These are phyloP conservation scores for Saccharum hybrid DNA, from an alignment of 202 grass and related monocot genomes.

Conservation along the genomic window DNA sequence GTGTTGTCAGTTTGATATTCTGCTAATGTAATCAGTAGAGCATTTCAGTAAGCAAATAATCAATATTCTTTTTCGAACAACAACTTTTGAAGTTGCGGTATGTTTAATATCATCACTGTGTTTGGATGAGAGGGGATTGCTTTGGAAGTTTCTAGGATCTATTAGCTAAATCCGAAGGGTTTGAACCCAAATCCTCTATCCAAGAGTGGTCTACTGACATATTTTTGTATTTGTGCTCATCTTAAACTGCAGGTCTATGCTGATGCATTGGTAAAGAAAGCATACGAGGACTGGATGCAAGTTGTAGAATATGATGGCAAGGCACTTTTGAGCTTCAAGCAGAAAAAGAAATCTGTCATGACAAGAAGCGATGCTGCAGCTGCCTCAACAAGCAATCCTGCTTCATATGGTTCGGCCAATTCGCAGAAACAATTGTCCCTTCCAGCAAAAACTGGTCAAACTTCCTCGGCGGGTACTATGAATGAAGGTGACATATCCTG, in stretches of 20 bases:
- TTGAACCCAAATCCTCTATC: not conserved
- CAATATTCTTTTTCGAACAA: not conserved
- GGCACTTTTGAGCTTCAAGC: conserved; percentile 77
- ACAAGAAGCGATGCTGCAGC: conserved; percentile 60
- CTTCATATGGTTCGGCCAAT: conserved; percentile 39
- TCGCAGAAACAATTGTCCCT: conserved; percentile 49
- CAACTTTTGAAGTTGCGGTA: not conserved
- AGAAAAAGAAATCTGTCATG: conserved; percentile 72
- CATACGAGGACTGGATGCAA: conserved; percentile 90
- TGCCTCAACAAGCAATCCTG: conserved; percentile 49
- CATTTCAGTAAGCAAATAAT: not conserved
- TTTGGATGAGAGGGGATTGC: not conserved
- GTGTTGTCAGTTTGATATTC: not conserved
- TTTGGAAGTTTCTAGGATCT: not conserved
- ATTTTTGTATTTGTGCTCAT: conserved; percentile 23
- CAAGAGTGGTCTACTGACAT: conserved; percentile 8
- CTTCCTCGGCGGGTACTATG: conserved; percentile 20
- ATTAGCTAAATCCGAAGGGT: not conserved
- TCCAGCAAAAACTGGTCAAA: conserved; percentile 46
- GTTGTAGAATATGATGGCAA: conserved; percentile 96
- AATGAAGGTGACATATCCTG: conserved; percentile 48
- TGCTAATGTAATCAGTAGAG: conserved; percentile 21
- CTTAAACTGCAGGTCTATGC: conserved; percentile 61
- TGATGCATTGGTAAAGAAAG: conserved; percentile 83
- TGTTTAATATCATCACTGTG: not conserved